Evolutionary conservation across 1,139 yeast genomes (phyloP).

Genomic region (Debaryomyces coudertii): DNA sequence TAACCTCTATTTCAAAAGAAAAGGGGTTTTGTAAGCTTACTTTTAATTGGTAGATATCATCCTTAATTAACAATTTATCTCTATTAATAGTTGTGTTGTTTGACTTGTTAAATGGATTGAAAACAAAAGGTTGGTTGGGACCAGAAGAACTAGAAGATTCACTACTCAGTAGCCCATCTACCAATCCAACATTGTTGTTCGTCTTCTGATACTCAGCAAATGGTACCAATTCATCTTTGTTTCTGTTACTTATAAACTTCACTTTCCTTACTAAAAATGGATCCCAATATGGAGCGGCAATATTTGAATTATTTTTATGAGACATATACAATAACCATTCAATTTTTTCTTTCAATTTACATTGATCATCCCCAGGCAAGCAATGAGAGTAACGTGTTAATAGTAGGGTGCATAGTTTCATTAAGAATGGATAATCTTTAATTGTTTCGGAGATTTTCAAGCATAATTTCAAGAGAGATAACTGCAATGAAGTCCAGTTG

Average conservation of each 20-base stretch:
- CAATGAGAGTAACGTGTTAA: slow-evolving; percentile 59
- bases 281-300: slow-evolving; percentile 63
- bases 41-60: slow-evolving; percentile 56
- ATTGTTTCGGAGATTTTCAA: slow-evolving; percentile 55
- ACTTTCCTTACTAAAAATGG: slow-evolving; percentile 63
- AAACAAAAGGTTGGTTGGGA: slow-evolving; percentile 23
- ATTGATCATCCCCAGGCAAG: slow-evolving; percentile 42
- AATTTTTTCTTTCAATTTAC: slow-evolving; percentile 31
- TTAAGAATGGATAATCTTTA: slow-evolving; percentile 49
- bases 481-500: slow-evolving; percentile 61
- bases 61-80: slow-evolving; percentile 51
- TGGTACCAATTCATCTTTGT: slow-evolving; percentile 35
- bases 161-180: slow-evolving; percentile 12
- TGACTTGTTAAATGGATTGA: slow-evolving; percentile 38
- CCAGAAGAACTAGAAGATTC: neutral
- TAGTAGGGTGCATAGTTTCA: slow-evolving; percentile 53
- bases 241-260: slow-evolving; percentile 29
- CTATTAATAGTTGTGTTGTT: slow-evolving; percentile 20
- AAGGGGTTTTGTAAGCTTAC: slow-evolving; percentile 79
- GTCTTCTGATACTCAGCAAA: slow-evolving; percentile 32
- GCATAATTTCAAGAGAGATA: slow-evolving; percentile 58
- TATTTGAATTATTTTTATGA: slow-evolving; percentile 20
- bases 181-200: slow-evolving; percentile 14
- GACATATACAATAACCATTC: slow-evolving; percentile 25
- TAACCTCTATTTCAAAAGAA: slow-evolving; percentile 69